Base-by-base conservation (phyloP, 306 rosid species). In the Trichosanthes cucumerina region DNA sequence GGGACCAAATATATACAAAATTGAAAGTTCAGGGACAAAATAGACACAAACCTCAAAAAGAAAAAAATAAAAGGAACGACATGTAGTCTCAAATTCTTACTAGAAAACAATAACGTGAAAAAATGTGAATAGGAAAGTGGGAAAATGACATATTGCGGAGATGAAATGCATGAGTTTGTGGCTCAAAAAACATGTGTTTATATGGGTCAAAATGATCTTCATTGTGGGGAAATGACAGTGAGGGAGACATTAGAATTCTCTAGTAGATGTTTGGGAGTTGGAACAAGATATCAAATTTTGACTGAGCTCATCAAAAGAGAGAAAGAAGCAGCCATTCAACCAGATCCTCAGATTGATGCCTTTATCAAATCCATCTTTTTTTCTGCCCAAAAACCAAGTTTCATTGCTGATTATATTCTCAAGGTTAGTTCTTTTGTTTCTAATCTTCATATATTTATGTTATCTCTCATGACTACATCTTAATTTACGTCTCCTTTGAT, bases 181-280 rank as follows among this genome's bases (percentile, higher is more conserved):
- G 88, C 97, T 34, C 92, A 83, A 18, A 93, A 94, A 83, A 93
- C 96, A 3, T 89, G 94, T 65, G 98, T 96, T 36, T 93, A 91
- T 78, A 88, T 93, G 62, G 84, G 93, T 50, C 96, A 93, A 18
- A 83, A 88, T 75, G 96, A 93, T 82, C 85, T 88, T 78, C 98
- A 93, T 34, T 82, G 84, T 50, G 95, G 93, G 39, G 96, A 93
- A 79, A 89, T 93, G 98, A 93, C 98, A 18, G 96, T 93, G 52
- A 89, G 98, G 73, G 96, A 93, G 84, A 93, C 97, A 12, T 84
- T 93, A 78, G 91, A 90, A 74, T 93, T 89, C 73, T 91, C 97
- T 7, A 91, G 95, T 28, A 86, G 91, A 12, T 91, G 95, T 71
- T 90, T 89, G 52, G 98, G 98, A 6, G 93, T 91, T n/a, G 96